Evolutionary conservation across 2,329 filamentous ascomycete species (phyloP).

Genomic region (Diaporthe caulivora): DNA sequence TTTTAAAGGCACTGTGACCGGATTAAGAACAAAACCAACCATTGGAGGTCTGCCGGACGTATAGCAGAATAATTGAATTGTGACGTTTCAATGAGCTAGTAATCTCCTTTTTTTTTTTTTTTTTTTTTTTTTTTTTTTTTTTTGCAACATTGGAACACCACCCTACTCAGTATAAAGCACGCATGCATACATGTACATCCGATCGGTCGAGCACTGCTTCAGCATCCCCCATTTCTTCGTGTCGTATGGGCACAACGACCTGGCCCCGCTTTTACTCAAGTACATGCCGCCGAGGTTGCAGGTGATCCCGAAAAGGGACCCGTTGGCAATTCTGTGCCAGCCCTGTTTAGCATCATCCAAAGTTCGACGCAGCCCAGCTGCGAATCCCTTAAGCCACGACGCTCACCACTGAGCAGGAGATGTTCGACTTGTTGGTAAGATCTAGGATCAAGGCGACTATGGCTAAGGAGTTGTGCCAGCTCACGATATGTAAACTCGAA

Average conservation of each 20-base stretch:
- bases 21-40: too few species aligned
- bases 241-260: background rate
- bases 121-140: too few species aligned
- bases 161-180: too few species aligned
- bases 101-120: too few species aligned
- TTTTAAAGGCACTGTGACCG: too few species aligned
- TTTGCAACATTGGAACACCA: too few species aligned
- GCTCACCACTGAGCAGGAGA: slow-evolving; percentile 2
- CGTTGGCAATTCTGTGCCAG: background rate
- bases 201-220: background rate
- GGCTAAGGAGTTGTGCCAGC: background rate
- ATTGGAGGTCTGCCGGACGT: too few species aligned
- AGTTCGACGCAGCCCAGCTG: background rate
- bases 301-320: background rate
- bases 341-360: background rate
- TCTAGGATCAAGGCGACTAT: background rate
- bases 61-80: too few species aligned
- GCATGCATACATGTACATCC: background rate
- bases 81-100: too few species aligned
- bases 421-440: background rate
- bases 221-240: background rate
- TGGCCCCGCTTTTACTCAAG: background rate
- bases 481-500: background rate
- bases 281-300: background rate
- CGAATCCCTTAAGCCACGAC: background rate